phyloP scores from a whole-genome alignment of 441 rosid species.

The Melastoma candidum region DNA sequence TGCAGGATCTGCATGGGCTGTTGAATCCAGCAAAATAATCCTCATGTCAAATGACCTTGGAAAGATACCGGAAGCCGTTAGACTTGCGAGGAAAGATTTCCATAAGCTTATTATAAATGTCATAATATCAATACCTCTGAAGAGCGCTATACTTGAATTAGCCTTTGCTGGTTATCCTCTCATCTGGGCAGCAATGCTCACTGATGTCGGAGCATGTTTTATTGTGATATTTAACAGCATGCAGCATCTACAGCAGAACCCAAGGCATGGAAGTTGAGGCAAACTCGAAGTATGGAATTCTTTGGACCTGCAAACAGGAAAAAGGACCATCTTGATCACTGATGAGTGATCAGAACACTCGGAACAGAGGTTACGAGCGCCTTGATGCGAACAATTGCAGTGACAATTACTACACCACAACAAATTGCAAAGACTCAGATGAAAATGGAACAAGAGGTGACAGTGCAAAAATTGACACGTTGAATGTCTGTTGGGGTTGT shows the following conservation, averaged over 20 bases:
- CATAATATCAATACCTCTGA: constrained; percentile 40
- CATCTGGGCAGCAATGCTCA: constrained; percentile 86
- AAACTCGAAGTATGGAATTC: too few species aligned
- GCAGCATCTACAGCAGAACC: constrained; percentile 37
- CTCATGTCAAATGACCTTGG: constrained; percentile 85
- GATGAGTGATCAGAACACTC: too few species aligned
- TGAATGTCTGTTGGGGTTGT: too few species aligned
- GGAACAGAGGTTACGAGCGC: too few species aligned
- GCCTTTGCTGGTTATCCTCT: constrained; percentile 76
- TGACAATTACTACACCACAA: too few species aligned
- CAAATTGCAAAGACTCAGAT: too few species aligned
- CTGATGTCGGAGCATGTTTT: constrained; percentile 76
- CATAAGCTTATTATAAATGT: constrained; percentile 68
- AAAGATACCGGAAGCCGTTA: constrained; percentile 57
- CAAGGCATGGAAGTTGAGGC: too few species aligned
- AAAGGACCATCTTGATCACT: too few species aligned
- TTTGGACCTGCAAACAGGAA: too few species aligned
- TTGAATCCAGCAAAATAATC: constrained; percentile 64
- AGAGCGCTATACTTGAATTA: constrained; percentile 51
- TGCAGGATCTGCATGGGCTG: constrained; percentile 62
- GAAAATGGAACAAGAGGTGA: too few species aligned
- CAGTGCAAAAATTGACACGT: too few species aligned
- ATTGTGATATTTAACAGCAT: constrained; percentile 77
- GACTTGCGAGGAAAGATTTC: constrained; percentile 42
- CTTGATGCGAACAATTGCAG: too few species aligned